Evolutionary conservation across 306 rosid species (phyloP).

Genomic region (Cucurbita argyrosperma): DNA sequence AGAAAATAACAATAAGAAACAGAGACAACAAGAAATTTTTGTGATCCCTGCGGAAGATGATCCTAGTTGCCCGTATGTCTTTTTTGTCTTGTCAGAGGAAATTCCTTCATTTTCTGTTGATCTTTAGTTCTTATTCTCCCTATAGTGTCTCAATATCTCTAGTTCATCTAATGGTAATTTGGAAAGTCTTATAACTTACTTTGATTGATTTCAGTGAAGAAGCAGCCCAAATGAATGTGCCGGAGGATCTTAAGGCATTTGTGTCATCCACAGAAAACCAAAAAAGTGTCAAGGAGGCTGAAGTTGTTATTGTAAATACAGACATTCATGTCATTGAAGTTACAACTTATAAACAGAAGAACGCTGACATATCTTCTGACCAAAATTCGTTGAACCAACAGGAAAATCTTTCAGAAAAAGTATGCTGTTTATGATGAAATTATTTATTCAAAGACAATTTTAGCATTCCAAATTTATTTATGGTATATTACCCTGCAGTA

Average conservation of each 20-base stretch:
- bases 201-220: conserved; percentile 33
- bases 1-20: conserved; percentile 37
- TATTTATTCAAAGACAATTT: conserved; percentile 14
- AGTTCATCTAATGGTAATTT: background rate
- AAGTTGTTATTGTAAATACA: conserved; percentile 43
- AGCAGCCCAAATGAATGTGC: conserved; percentile 21
- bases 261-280: conserved; percentile 23
- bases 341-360: conserved; percentile 33
- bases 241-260: conserved; percentile 21
- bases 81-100: background rate
- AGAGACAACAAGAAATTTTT: conserved; percentile 27
- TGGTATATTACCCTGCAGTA: conserved; percentile 19
- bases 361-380: conserved; percentile 7
- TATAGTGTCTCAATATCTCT: background rate
- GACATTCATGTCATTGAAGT: conserved; percentile 49
- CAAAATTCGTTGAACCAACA: conserved; percentile 14
- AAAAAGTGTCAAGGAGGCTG: conserved; percentile 36
- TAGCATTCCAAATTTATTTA: conserved; percentile 20
- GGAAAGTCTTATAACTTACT: background rate
- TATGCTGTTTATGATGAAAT: conserved; percentile 8
- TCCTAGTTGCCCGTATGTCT: conserved; percentile 29
- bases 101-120: background rate
- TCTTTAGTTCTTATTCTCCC: background rate
- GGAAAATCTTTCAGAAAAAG: conserved; percentile 11
- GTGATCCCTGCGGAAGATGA: conserved; percentile 18